Evolutionary conservation across 441 rosid species (phyloP).

Genomic region (Erodium chrysanthum): DNA sequence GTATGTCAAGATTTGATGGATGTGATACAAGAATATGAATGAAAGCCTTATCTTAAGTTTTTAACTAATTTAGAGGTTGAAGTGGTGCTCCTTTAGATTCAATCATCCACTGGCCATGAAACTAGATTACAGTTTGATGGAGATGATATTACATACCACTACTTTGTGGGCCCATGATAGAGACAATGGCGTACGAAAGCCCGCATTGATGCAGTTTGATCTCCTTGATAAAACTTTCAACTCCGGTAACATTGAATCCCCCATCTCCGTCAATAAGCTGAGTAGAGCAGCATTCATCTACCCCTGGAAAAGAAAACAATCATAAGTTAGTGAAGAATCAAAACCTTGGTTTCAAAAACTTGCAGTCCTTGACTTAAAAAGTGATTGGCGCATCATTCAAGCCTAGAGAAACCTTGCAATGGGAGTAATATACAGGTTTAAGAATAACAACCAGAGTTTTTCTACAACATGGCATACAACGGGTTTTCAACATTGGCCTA

Average conservation of each 20-base stretch:
- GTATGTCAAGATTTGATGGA: neutral
- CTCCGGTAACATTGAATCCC: conserved; percentile 50
- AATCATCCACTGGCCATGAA: neutral
- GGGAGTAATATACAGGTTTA: too few relatives aligned
- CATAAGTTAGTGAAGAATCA: neutral
- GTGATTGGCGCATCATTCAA: neutral
- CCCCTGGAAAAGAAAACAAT: neutral
- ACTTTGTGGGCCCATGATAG: conserved; percentile 99
- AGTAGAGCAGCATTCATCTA: conserved; percentile 48
- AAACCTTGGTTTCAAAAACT: neutral
- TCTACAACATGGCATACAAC: neutral
- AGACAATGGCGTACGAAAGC: conserved; percentile 86
- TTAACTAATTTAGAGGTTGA: neutral
- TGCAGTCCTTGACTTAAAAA: neutral
- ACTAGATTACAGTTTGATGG: neutral
- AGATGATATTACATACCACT: conserved; percentile 52
- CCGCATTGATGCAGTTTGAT: conserved; percentile 71
- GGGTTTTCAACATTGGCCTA: neutral
- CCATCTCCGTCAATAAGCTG: conserved; percentile 97
- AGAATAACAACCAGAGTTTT: neutral
- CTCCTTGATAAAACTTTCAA: conserved; percentile 66
- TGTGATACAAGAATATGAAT: neutral
- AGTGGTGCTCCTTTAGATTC: neutral
- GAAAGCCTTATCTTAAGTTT: neutral
- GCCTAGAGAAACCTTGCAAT: too few relatives aligned